Base-by-base conservation (phyloP, 2,329 filamentous ascomycete genomes). In the Cladophialophora immunda region DNA sequence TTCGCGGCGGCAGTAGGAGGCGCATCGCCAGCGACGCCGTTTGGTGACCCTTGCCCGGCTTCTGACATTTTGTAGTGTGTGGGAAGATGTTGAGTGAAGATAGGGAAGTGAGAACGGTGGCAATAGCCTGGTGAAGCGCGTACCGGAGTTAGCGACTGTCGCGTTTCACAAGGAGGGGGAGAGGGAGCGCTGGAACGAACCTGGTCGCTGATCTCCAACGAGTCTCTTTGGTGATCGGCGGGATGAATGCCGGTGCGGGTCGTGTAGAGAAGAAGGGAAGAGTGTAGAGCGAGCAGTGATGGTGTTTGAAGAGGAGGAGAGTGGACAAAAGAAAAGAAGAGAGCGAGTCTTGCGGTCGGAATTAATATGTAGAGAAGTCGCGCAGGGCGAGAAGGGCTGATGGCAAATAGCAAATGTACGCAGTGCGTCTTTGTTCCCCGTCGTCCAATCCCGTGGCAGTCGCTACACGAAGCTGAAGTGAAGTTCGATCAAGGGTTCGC, bases 1-100 rank as follows among this genome's bases (percentile, higher is more conserved):
- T 83, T 82, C 27, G 83, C 77, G 5, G 19, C 36, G 4, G 79
- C 71, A 6, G 73, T 75, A 11, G 67, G 41, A 19, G 61, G 63
- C 19, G 45, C 47, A 19, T 72, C 71, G 17, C 61, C 64, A 11
- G 55, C 64, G 3, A 64, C 67, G 50, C 71, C 71, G 53, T 72
- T 72, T 9, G 72, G 71, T 5, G 70, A 71, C 30, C 70, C 68
- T 27, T 73, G 71, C 11, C 68, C 68, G 25, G 72, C 64, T 61
- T 73, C 73, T 25, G 71, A 70, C 71, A 74, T 73, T 60, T 27
- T 64, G 58, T 54, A 32, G 38, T n/a, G 38, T 22, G 52, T 19
- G 22, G 34, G 13, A 62, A 52, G 30, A 52, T 50, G 22, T 36
- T 19, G 47, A n/a, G 4, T 45, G 36, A 47, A 52, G 36, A 30